Conservation (phyloP, 306 rosid species). For the Amphicarpaea edgeworthii region DNA sequence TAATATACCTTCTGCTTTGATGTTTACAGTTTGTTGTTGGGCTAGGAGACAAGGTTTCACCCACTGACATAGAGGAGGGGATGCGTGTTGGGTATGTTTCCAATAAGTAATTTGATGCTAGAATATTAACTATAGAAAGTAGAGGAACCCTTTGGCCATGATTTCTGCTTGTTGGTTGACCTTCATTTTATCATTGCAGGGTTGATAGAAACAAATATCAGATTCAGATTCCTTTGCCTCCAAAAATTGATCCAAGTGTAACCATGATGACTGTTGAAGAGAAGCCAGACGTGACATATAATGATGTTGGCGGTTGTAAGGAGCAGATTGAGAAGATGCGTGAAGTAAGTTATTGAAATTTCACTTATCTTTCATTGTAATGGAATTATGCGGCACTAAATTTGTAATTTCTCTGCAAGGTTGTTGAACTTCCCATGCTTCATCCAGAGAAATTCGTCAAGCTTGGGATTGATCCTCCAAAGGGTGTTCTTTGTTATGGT, state of each 20-base stretch:
- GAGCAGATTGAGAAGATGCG: constrained; percentile 98
- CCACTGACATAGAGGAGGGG: constrained; percentile 99
- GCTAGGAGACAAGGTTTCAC: constrained; percentile 98
- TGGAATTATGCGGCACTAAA: constrained; percentile 35
- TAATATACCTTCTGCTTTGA: constrained; percentile 48
- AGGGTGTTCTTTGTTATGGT: constrained; percentile 99
- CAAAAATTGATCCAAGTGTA: constrained; percentile 97
- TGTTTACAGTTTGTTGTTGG: constrained; percentile 94
- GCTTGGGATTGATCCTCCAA: constrained; percentile 99
- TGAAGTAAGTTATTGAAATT: constrained; percentile 62
- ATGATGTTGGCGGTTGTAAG: constrained; percentile 98
- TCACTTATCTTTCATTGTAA: neutral
- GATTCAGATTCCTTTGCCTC: constrained; percentile 99
- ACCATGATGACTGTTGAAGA: constrained; percentile 99
- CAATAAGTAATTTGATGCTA: constrained; percentile 12
- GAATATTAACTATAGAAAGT: neutral
- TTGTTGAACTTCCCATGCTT: constrained; percentile 99
- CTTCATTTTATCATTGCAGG: constrained; percentile 59
- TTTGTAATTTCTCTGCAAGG: constrained; percentile 56
- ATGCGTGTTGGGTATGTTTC: constrained; percentile 97
- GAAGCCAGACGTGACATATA: constrained; percentile 98
- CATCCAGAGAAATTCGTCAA: constrained; percentile 98
- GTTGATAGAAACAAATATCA: constrained; percentile 98
- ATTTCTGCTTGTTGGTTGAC: constrained; percentile 35
- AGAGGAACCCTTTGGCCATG: neutral